These are phyloP conservation scores for Chlamydomonas eustigma DNA, from an alignment of 139 green algal species.

Conservation along the genomic window DNA sequence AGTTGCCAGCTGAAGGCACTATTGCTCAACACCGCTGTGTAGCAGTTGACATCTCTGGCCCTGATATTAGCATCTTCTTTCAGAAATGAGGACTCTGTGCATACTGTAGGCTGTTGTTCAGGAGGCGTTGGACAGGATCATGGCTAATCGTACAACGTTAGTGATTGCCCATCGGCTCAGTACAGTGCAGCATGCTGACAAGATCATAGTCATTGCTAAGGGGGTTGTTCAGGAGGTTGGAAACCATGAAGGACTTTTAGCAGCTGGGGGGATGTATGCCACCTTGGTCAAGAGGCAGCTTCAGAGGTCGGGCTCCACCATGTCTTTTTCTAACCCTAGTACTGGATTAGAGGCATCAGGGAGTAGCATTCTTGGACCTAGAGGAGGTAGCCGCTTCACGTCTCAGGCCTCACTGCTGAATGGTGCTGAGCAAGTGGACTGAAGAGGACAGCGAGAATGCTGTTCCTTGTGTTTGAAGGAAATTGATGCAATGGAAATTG, in stretches of 20 bases:
- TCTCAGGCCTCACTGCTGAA: neutral
- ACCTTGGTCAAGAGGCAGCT: neutral
- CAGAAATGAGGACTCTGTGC: too few relatives aligned
- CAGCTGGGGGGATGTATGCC: neutral
- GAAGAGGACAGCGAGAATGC: too few relatives aligned
- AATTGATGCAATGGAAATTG: too few relatives aligned
- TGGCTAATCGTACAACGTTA: slow-evolving; percentile 78
- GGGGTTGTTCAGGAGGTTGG: slow-evolving; percentile 55
- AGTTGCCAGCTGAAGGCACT: slow-evolving; percentile 32
- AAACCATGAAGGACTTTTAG: slow-evolving; percentile 14
- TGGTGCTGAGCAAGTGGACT: neutral
- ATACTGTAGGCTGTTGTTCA: slow-evolving; percentile 77
- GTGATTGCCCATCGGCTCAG: slow-evolving; percentile 90
- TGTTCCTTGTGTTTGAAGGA: too few relatives aligned
- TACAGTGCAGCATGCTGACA: slow-evolving; percentile 79
- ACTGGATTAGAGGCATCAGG: too few relatives aligned
- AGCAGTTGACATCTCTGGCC: too few relatives aligned
- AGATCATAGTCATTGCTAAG: slow-evolving; percentile 69
- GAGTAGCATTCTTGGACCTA: too few relatives aligned
- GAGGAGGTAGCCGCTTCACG: neutral
- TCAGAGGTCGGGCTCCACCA: neutral
- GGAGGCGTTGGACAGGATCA: slow-evolving; percentile 82
- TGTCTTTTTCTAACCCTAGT: too few relatives aligned
- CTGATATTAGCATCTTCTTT: too few relatives aligned
- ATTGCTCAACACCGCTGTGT: too few relatives aligned